Evolutionary conservation across 192 early-diverging fungal genomes (phyloP), one percentile per base, ranked within the genome.

Genomic region (Backusella liffmaniae): DNA sequence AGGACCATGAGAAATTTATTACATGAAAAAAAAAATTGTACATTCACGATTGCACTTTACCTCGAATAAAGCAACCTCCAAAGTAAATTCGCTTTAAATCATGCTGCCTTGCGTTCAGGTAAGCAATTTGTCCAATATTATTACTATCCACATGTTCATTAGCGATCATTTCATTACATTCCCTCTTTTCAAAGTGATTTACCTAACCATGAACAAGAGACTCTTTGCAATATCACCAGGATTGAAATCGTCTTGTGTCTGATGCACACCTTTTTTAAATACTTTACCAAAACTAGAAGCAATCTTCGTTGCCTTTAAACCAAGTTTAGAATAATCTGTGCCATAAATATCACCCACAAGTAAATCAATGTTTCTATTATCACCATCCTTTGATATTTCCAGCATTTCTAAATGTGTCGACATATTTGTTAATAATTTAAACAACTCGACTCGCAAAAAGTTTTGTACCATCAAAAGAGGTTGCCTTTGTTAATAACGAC

Each of bases 51-150:
- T 3, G 2, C 32, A 32, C 32, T 29, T 53, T 85, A 88, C 90
- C 96, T 86, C 95, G 87, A 73, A 99, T 98, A 83, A 98, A 99
- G 83, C 94, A 98, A 35, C 98, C 98, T 79, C 95, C 95, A 85
- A 99, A 99, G 85, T 98, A 99, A 70, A 99, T 98, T 65, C 88
- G 87, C 23, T 84, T 84, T 72, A 98, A 90, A 23, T 92, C 93
- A 85, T 98, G 97, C 32, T 92, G 89, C 79, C 96, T 91, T 7
- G 98, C 98, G 78, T 98, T 98, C 71, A 99, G 84, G 74, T 96
- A 99, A 0, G 97, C 98, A 72, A 99, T 98, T 82, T 99, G 98
- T 10, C 98, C 97, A 88, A 99, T 95, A 81, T 98, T 99, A 87
- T 99, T 99, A 82, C 95, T 93, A 81, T 29, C 15, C 35, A 12